These are phyloP conservation scores for Monocercomonoides exilis DNA, from an alignment of 78 protist species.

Conservation along the genomic window DNA sequence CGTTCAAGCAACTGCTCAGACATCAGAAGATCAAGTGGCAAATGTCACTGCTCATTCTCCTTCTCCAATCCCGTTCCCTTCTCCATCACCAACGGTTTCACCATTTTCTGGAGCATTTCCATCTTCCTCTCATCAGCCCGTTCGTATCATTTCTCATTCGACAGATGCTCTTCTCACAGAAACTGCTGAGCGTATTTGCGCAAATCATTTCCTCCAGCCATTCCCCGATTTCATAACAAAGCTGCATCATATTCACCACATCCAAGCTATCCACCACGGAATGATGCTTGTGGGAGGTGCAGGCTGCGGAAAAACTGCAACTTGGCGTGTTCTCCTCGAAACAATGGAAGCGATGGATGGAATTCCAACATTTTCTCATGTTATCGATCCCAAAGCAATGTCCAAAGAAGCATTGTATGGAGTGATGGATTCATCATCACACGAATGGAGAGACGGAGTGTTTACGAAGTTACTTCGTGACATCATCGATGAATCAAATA, in stretches of 20 bases:
- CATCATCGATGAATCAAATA: conserved; percentile 72
- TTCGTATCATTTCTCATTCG: too few relatives aligned
- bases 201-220: conserved; percentile 27
- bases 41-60: too few relatives aligned
- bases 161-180: not conserved
- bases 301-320: conserved; percentile 82
- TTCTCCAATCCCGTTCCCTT: too few relatives aligned
- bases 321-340: conserved; percentile 67
- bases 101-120: too few relatives aligned
- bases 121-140: too few relatives aligned
- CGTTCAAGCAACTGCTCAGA: not conserved
- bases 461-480: conserved; percentile 72
- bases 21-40: not conserved
- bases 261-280: conserved; percentile 79
- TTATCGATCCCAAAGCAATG: conserved; percentile 93
- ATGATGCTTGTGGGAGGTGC: conserved; percentile 91
- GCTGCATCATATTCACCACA: conserved; percentile 76
- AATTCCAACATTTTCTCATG: conserved; percentile 42
- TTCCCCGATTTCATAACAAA: conserved; percentile 67
- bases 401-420: conserved; percentile 87
- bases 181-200: conserved; percentile 15
- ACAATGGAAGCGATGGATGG: not conserved
- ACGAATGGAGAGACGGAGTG: conserved; percentile 97
- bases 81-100: too few relatives aligned
- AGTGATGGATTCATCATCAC: conserved; percentile 81